A percentile compares a stretch with the other conserved stretches of the same genome.
Evolutionary conservation across 2,329 filamentous ascomycete genomes (phyloP).

Genomic region (Dothideomycetes sp.): DNA sequence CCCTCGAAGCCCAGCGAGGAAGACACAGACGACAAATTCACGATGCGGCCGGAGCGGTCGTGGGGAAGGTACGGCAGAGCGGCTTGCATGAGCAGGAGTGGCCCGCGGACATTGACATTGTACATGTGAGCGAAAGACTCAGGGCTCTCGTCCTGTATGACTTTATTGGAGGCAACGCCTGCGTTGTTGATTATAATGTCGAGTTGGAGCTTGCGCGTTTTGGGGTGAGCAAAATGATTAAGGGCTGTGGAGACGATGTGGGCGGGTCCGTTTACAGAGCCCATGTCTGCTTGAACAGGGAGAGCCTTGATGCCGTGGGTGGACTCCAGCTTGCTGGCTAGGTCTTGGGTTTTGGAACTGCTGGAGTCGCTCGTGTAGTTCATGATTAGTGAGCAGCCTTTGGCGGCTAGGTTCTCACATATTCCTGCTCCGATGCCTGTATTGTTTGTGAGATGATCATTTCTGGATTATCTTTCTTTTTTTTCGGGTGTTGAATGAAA

Average conservation of each 20-base stretch:
- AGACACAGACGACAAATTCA: slow-evolving; percentile 51
- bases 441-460: neutral
- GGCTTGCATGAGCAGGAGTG: slow-evolving; percentile 66
- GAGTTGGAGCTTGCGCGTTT: slow-evolving; percentile 50
- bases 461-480: neutral
- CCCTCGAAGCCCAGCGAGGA: slow-evolving; percentile 45
- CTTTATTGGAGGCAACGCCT: slow-evolving; percentile 54
- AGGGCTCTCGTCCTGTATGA: slow-evolving; percentile 49
- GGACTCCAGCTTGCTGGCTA: slow-evolving; percentile 45
- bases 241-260: slow-evolving; percentile 48
- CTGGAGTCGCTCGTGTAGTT: slow-evolving; percentile 61
- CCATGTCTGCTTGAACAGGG: slow-evolving; percentile 61
- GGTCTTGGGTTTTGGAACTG: slow-evolving; percentile 35
- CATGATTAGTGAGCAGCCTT: slow-evolving; percentile 58
- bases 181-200: slow-evolving; percentile 87
- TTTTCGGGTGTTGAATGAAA: neutral
- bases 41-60: slow-evolving; percentile 55
- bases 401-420: slow-evolving; percentile 59
- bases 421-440: slow-evolving; percentile 59
- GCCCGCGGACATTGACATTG: slow-evolving; percentile 71
- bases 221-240: slow-evolving; percentile 46
- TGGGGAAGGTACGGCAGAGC: slow-evolving; percentile 55
- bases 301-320: slow-evolving; percentile 50
- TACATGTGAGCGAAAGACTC: slow-evolving; percentile 63
- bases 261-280: slow-evolving; percentile 47